Percentiles rank a stretch among this genome's conserved stretches.
Conservation (phyloP, 2,329 filamentous ascomycete genomes). For the Ambrosiella beaveri region DNA sequence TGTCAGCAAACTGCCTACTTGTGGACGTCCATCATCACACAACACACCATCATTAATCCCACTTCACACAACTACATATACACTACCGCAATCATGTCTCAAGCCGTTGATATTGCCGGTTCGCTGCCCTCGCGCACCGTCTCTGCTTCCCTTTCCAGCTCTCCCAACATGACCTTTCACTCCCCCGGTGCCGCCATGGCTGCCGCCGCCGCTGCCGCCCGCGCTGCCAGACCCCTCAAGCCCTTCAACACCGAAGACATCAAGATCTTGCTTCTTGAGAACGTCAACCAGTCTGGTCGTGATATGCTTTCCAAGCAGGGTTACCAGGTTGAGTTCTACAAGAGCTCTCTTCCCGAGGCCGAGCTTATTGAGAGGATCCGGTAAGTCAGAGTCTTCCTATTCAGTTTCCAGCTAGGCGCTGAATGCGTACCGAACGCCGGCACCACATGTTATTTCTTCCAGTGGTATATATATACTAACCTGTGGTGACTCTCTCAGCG, state of each 20-base stretch:
- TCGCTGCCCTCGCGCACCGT: conserved; percentile 25
- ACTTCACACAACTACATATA: background rate
- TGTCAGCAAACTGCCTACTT: background rate
- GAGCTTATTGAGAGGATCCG: conserved; percentile 93
- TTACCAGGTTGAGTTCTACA: conserved; percentile 87
- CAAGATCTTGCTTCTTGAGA: conserved; percentile 89
- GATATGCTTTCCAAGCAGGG: conserved; percentile 72
- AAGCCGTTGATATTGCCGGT: conserved; percentile 32
- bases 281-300: conserved; percentile 79
- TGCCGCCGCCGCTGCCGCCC: conserved; percentile 21
- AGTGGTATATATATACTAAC: background rate
- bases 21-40: background rate
- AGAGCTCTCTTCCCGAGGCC: conserved; percentile 77
- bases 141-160: conserved; percentile 50
- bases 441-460: background rate
- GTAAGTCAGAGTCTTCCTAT: conserved; percentile 30
- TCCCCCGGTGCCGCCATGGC: conserved; percentile 34
- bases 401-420: background rate
- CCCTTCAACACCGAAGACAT: conserved; percentile 92
- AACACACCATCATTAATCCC: background rate
- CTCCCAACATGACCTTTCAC: conserved; percentile 57
- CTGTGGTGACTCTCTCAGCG: conserved; percentile 30
- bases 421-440: background rate
- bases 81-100: conserved; percentile 6
- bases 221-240: conserved; percentile 58